These are phyloP conservation scores for Apiotrichum porosum DNA, from an alignment of 1,284 basidiomycete genomes.

Conservation along the genomic window DNA sequence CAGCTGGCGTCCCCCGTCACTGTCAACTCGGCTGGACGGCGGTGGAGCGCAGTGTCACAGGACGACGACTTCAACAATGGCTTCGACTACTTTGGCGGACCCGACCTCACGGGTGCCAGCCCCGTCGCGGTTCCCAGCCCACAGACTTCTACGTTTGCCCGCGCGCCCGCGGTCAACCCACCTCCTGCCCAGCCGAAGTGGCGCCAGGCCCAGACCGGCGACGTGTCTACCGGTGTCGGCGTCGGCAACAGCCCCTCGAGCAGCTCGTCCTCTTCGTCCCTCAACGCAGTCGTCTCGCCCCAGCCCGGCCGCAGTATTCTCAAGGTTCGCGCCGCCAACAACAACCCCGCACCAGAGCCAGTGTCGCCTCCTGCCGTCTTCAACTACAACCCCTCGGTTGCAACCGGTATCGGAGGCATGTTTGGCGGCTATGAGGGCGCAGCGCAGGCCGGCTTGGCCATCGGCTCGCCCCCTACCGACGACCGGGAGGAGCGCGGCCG, in stretches of 20 bases:
- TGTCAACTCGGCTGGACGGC: conserved; percentile 18
- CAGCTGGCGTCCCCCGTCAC: conserved; percentile 29
- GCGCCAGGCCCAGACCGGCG: conserved; percentile 34
- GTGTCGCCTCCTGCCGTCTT: conserved; percentile 36
- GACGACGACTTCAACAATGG: conserved; percentile 52
- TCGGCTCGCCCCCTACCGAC: conserved; percentile 22
- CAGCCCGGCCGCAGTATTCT: conserved; percentile 39
- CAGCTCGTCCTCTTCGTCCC: conserved; percentile 26
- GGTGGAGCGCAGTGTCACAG: conserved; percentile 35
- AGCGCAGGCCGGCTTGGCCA: conserved; percentile 10
- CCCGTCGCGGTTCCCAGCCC: background rate
- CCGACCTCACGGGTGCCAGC: conserved; percentile 48
- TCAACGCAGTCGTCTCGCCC: conserved; percentile 25
- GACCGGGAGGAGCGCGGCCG: background rate
- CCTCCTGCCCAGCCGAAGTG: conserved; percentile 46
- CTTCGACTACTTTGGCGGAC: conserved; percentile 61
- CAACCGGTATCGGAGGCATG: conserved; percentile 48
- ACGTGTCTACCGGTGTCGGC: background rate
- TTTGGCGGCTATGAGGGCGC: conserved; percentile 20
- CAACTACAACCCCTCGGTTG: conserved; percentile 49
- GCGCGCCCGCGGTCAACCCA: conserved; percentile 29
- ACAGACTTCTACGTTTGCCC: conserved; percentile 10
- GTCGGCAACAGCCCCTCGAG: conserved; percentile 15
- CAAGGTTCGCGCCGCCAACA: conserved; percentile 34
- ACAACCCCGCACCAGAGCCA: conserved; percentile 14